These are phyloP conservation scores for Globisporangium emineosum DNA, from an alignment of 352 stramenopile genomes.

Conservation along the genomic window DNA sequence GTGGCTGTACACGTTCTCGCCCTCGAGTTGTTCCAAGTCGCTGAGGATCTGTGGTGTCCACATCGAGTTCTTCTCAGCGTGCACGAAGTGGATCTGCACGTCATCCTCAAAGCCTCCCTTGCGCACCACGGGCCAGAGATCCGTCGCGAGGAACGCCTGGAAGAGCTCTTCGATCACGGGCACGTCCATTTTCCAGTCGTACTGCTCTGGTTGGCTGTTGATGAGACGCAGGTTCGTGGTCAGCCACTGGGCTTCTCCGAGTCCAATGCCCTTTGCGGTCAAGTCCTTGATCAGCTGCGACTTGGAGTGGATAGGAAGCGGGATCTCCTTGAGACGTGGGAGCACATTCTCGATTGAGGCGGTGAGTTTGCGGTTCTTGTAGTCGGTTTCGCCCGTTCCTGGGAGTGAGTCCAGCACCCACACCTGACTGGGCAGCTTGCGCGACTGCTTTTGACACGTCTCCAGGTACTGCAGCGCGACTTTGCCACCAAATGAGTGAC, in stretches of 20 bases:
- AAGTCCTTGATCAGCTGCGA: constrained; percentile 59
- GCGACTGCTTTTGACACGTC: constrained; percentile 39
- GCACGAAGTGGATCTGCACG: constrained; percentile 73
- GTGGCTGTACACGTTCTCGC: constrained; percentile 58
- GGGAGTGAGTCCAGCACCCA: constrained; percentile 76
- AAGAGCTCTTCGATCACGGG: constrained; percentile 74
- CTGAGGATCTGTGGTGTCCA: constrained; percentile 53
- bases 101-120: constrained; percentile 27
- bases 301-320: constrained; percentile 73
- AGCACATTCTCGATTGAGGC: constrained; percentile 76
- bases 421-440: constrained; percentile 43
- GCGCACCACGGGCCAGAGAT: constrained; percentile 63
- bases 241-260: constrained; percentile 77
- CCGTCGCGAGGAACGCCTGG: constrained; percentile 54
- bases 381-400: constrained; percentile 58
- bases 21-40: constrained; percentile 38
- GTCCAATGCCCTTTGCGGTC: constrained; percentile 49
- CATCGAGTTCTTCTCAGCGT: constrained; percentile 72
- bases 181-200: constrained; percentile 83
- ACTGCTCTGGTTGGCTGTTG: constrained; percentile 47
- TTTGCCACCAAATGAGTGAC: constrained; percentile 81
- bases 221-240: constrained; percentile 71
- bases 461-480: constrained; percentile 70
- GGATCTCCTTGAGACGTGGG: constrained; percentile 62
- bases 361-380: constrained; percentile 53